Evolutionary conservation across 1,139 yeast genomes (phyloP), one percentile per base, ranked within the genome.

Genomic region (Blastobotrys petasosporus): DNA sequence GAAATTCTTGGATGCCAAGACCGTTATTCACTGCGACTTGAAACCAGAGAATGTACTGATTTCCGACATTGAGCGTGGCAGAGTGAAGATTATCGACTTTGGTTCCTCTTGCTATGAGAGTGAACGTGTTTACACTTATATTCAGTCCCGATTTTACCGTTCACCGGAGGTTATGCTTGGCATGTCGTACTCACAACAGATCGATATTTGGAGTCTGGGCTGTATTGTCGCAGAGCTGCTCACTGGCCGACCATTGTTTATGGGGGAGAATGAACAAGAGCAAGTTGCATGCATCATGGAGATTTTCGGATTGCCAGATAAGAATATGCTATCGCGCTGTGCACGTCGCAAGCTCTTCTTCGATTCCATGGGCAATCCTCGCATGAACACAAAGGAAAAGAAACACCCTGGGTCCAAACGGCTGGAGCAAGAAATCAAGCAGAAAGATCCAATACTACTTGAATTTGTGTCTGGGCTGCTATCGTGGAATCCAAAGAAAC

Each of bases 51-150:
- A 94, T 64, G 85, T 94, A 39, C 69, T 94, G 44, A 67, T 94
- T 29, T 77, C 85, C 46, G 82, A 85, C 47, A 80, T 90, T 0
- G 95, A 87, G 61, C 78, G 80, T 51, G 95, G 97, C 2, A 83
- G 80, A 47, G 78, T 94, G 52, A 94, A 92, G 64, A 82, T 94
- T 42, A 90, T 94, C 57, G 99, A 94, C 66, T 94, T 94, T 67
- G 99, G 99, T 1, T 80, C 94, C 10, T 95, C 98, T 0, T 94
- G 98, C 63, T 90, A 85, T 59, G 94, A 92, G 49, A 70, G 85
- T 45, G 94, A 87, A 59, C 84, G 94, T 1, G 73, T 90, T 2
- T 92, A 87, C 66, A 86, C 97, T 0, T 94, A 94, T 63, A 88
- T 94, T 51, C 99, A 94, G 63, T 87, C 96, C 2, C 74, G 99